These are phyloP conservation scores for Schizophyllum amplum DNA, from an alignment of 1,284 basidiomycete species.

Conservation along the genomic window DNA sequence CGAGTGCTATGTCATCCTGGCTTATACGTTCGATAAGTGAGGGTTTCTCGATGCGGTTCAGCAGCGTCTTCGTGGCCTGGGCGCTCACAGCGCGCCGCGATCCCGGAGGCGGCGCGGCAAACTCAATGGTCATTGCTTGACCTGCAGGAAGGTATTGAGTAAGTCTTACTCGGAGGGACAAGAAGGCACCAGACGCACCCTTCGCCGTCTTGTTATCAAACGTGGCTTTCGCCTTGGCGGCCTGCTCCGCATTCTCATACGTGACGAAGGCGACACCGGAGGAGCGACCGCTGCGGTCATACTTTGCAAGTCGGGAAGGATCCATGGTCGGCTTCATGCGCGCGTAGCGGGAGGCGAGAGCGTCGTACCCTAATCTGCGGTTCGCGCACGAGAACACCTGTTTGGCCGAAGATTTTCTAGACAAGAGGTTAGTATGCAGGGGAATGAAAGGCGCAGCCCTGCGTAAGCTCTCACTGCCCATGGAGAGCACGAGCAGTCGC, in stretches of 20 bases:
- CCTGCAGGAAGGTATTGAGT: conserved; percentile 33
- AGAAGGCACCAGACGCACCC: conserved; percentile 39
- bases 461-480: no score
- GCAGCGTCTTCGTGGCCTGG: conserved; percentile 38
- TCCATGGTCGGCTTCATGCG: conserved; percentile 39
- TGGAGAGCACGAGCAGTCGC: conserved; percentile 1
- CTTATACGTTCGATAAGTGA: conserved; percentile 52
- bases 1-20: conserved; percentile 29
- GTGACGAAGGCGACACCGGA: conserved; percentile 76
- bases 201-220: conserved; percentile 88
- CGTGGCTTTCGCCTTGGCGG: conserved; percentile 78
- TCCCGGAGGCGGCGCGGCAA: conserved; percentile 42
- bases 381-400: conserved; percentile 87
- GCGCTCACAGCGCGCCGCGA: conserved; percentile 35
- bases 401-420: conserved; percentile 86
- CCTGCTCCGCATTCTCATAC: conserved; percentile 77
- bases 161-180: conserved; percentile 7
- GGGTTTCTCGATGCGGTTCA: conserved; percentile 59
- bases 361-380: conserved; percentile 91
- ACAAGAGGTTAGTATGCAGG: conserved; percentile 7
- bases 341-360: conserved; percentile 50
- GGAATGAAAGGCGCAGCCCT: no score
- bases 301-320: conserved; percentile 51
- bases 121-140: conserved; percentile 74
- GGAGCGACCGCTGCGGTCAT: conserved; percentile 93